Evolutionary conservation across 106 monocot species (phyloP), one percentile per base, ranked within the genome.

Genomic region (Amphibolis antarctica): DNA sequence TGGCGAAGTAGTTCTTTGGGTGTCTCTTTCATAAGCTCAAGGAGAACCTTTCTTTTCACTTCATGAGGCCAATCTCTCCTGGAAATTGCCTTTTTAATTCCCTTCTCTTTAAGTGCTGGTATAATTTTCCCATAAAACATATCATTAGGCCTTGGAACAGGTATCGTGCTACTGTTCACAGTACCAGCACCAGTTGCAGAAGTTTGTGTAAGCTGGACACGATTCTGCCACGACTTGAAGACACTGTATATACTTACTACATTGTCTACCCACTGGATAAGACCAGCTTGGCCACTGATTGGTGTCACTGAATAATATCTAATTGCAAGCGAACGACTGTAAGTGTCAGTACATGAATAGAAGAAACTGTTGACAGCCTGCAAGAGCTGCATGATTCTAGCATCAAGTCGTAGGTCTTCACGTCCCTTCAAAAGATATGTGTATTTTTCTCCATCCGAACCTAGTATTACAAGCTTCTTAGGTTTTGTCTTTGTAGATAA

Each of bases 51-150:
- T 64, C 85, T 82, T 82, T 98, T 98, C 45, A 98, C 98, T 69
- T 98, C 98, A 70, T 87, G 98, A 28, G 98, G 98, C 98, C 98
- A 98, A 82, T 98, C 98, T 67, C 80, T 90, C 67, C 98, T 63
- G 54, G 98, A 98, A 50, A 98, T 85, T 47, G 85, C 87, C 72
- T 78, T 98, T 73, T 82, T 80, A 69, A 98, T 85, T 25, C 98
- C 98, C 76, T 91, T 98, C 53, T 98, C 91, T 74, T 98, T 98
- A 56, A 98, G 82, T 46, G 96, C 98, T 22, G 98, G 98, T 71
- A 98, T 83, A 46, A 98, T 87, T 82, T 98, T 98, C 59, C 98
- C 98, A 82, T 98, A 98, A 68, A 91, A 98, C 98, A 98, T 98
- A 68, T 98, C 98, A 77, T 80, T 83, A 4, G 98, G 98, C n/a